These are phyloP conservation scores for Dioszegia aurantiaca DNA, from an alignment of 768 basidiomycete species.

Conservation along the genomic window DNA sequence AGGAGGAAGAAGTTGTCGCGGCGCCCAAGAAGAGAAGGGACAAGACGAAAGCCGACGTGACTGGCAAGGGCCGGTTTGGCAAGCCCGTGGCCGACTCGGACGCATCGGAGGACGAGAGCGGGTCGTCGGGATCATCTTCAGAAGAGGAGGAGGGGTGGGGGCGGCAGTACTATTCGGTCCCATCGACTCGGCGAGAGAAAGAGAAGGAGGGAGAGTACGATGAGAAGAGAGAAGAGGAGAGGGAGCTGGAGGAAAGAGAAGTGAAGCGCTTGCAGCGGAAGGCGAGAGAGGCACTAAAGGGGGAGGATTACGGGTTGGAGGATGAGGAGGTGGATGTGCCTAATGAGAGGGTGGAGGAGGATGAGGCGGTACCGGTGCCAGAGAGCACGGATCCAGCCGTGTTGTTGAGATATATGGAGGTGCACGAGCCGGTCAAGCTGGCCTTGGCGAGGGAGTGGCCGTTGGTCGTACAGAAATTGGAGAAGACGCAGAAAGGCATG, in stretches of 20 bases:
- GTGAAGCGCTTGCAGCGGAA: constrained; percentile 74
- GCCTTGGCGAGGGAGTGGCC: constrained; percentile 51
- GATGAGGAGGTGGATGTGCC: constrained; percentile 11
- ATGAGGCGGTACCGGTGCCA: constrained; percentile 28
- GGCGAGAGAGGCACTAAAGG: constrained; percentile 63
- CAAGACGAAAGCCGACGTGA: constrained; percentile 30
- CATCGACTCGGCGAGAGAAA: constrained; percentile 47
- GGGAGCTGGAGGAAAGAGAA: constrained; percentile 84
- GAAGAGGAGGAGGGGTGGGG: constrained; percentile 72
- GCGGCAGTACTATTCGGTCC: constrained; percentile 69
- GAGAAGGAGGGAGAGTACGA: constrained; percentile 62
- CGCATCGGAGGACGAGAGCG: constrained; percentile 16
- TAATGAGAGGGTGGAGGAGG: constrained; percentile 2
- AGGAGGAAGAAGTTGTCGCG: constrained; percentile 55
- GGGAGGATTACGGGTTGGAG: constrained; percentile 76
- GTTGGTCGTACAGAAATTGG: constrained; percentile 41
- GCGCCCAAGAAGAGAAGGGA: constrained; percentile 33
- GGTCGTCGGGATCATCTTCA: constrained; percentile 13
- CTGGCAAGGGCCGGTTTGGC: constrained; percentile 49
- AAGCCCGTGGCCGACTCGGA: constrained; percentile 35
- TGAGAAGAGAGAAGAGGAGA: constrained; percentile 80
- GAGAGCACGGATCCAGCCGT: constrained; percentile 27
- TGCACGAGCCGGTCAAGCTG: constrained; percentile 48
- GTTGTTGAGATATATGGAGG: constrained; percentile 41
- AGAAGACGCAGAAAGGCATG: constrained; percentile 49